Evolutionary conservation across 148 eudicot species (phyloP), one percentile per base, ranked within the genome.

Genomic region (Polygonum maritimum): DNA sequence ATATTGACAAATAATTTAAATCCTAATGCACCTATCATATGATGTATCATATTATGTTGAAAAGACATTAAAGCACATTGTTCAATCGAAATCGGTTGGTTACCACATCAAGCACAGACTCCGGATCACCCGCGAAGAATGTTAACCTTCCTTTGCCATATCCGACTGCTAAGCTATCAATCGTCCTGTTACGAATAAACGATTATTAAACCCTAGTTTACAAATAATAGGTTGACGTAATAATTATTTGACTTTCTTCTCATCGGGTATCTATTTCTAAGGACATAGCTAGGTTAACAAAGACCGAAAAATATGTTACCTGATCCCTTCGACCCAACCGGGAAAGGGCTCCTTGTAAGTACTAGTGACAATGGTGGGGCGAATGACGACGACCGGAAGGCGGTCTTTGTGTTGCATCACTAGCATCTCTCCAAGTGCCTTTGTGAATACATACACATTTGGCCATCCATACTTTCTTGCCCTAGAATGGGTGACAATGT

Each of bases 311-410:
- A 6, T 44, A n/a, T 18, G 14, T 48, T 85, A 92, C 97, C 92
- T 90, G 67, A 87, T 55, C 7, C 98, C 98, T 86, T 92, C 98
- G 12, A 87, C 91, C 98, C 98, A 94, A 57, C 98, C 98, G 0
- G 97, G 91, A 45, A 94, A 81, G 21, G 97, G 98, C 58, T 94
- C 97, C 78, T 90, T 89, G 82, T 74, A 87, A 58, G 98, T 94
- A 81, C 97, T 91, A 0, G 91, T 86, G 0, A 94, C 81, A 26
- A 94, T 92, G 9, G 95, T 92, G 7, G 98, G 98, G 14, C 98
- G 97, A 77, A 92, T 35, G 44, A 94, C 89, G 12, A 89, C 95
- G 16, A 94, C 39, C 39, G 95, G 93, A 74, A 89, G 51, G 15
- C 81, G 76, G 52, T 79, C 87, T 65, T 84, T 89, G 71, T 82